These are phyloP conservation scores for Pythium chondricola DNA, from an alignment of 352 stramenopile genomes.

Conservation along the genomic window DNA sequence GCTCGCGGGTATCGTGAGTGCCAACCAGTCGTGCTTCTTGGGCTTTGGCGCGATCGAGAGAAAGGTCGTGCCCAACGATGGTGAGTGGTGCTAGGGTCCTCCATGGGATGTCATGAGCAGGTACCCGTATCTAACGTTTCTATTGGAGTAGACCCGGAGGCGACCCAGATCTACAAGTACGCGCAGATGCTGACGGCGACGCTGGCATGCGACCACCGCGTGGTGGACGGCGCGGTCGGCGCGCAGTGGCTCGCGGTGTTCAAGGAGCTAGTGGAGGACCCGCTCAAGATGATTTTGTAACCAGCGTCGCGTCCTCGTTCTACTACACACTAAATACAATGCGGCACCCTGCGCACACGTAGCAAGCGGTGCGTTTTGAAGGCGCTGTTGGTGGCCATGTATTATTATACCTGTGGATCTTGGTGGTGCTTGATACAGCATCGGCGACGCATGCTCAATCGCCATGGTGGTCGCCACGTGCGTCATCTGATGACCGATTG, in stretches of 20 bases:
- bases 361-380: no score
- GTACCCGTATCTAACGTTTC: background rate
- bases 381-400: background rate
- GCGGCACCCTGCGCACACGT: no score
- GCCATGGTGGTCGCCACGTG: background rate
- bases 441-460: no score
- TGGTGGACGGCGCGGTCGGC: conserved; percentile 96
- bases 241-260: conserved; percentile 95
- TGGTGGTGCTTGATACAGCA: no score
- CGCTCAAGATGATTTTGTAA: conserved; percentile 96
- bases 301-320: no score
- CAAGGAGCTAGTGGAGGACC: conserved; percentile 96
- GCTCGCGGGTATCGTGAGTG: conserved; percentile 91
- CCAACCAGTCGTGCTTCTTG: conserved; percentile 91
- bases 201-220: conserved; percentile 96
- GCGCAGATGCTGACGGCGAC: conserved; percentile 93
- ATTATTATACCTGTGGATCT: no score
- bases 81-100: no score
- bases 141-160: conserved; percentile 49
- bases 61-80: conserved; percentile 90
- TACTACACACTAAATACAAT: no score
- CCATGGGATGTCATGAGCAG: no score
- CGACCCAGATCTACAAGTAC: conserved; percentile 85
- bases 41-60: conserved; percentile 93
- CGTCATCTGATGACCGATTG: conserved; percentile 2